Percentiles rank a stretch among this genome's conserved stretches.
phyloP scores from a whole-genome alignment of 176 grass and related monocot species.

The Tillandsia fasciculata region DNA sequence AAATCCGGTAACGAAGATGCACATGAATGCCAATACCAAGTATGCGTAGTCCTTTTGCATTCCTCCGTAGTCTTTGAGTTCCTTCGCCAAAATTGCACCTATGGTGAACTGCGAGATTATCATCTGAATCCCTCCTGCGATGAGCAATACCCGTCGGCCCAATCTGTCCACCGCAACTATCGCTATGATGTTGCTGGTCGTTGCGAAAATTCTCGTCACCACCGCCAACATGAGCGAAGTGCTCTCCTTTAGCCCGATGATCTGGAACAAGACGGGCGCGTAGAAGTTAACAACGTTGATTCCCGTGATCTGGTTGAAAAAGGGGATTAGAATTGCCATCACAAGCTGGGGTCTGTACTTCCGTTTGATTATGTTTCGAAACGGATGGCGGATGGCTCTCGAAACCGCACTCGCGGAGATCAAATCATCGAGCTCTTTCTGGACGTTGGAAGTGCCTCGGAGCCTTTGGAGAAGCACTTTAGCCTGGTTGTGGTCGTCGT shows the following conservation, averaged over 20 bases:
- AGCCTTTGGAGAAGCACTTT: conserved; percentile 49
- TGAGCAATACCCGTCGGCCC: conserved; percentile 50
- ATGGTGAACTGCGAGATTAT: conserved; percentile 48
- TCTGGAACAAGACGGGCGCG: conserved; percentile 49
- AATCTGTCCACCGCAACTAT: conserved; percentile 53
- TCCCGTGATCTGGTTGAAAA: conserved; percentile 66
- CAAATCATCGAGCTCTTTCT: conserved; percentile 70
- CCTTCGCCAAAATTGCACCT: conserved; percentile 37
- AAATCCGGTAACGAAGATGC: conserved; percentile 59
- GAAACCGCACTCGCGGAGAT: conserved; percentile 45
- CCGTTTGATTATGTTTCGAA: conserved; percentile 42
- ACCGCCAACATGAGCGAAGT: conserved; percentile 41
- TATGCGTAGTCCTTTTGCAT: conserved; percentile 46
- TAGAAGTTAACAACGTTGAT: conserved; percentile 86
- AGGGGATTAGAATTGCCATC: conserved; percentile 42
- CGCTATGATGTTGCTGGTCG: conserved; percentile 46
- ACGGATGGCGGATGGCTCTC: conserved; percentile 26
- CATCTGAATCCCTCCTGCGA: conserved; percentile 59
- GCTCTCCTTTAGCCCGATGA: conserved; percentile 44
- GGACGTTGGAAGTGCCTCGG: conserved; percentile 46
- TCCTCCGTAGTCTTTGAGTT: conserved; percentile 47
- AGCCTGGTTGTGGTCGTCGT: conserved; percentile 33
- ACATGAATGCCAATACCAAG: conserved; percentile 45
- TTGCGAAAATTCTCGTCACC: conserved; percentile 48
- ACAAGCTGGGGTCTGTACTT: conserved; percentile 75